Base-by-base conservation (phyloP, 352 stramenopile genomes). In the Phytophthora podocarpi region DNA sequence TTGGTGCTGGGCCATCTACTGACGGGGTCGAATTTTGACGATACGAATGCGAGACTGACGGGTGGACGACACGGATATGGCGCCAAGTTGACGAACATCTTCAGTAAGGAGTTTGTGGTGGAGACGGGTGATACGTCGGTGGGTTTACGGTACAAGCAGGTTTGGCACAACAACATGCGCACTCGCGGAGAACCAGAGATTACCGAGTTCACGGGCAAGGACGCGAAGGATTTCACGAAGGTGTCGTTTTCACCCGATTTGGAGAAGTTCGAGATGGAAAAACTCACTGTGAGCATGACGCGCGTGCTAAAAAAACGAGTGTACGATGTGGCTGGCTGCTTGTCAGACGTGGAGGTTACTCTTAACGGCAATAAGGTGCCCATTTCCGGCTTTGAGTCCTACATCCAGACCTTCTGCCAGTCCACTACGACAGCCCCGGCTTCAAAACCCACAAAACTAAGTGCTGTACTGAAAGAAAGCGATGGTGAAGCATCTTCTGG, bases 61-160 rank as follows among this genome's bases (percentile, higher is more conserved):
- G 98, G 96, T 23, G 96, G 96, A 13, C 77, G 95, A 28, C 96
- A 99, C 66, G 96, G 96, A 46, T 98, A 98, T 69, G 96, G 96
- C 12, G 96, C 95, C 23, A 98, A 99, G 73, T 81, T 99, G 24
- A 98, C 98, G 18, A 99, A 99, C 74, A 99, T 99, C 68, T 99
- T 99, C 76, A 99, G 93, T 54, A 97, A 74, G 5, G 79, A 99
- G 66, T 99, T 99, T 76, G 83, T 96, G 18, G 96, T 99, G 13
- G 98, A 99, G 75, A 99, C 98, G 36, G 83, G 95, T 4, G 98
- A 99, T 73, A 76, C 87, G 7, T 80, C 81, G 5, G 59, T 74
- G 10, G 93, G 96, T 0, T 60, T 92, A 59, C 67, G 62, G 37
- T 96, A 95, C 71, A 88, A 81, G 41, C 96, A 99, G 76, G 79